phyloP scores from a whole-genome alignment of 257 asterid genomes.

The Verbascum thapsus region DNA sequence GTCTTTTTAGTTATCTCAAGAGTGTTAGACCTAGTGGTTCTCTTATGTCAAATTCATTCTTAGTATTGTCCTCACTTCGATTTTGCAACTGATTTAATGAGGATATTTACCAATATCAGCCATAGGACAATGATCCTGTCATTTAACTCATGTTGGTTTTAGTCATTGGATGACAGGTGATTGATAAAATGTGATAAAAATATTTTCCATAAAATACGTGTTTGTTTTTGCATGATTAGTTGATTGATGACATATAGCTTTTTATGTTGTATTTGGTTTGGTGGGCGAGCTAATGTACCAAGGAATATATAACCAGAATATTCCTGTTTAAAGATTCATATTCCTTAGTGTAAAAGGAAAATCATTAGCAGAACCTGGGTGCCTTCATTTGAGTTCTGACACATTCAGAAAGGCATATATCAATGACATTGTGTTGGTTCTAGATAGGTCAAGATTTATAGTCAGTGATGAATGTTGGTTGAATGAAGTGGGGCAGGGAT shows the following conservation, averaged over 20 bases:
- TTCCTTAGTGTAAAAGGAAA: background rate
- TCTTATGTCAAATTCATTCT: background rate
- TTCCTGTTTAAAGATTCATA: too few species aligned
- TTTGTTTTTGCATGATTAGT: too few species aligned
- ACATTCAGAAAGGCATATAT: background rate
- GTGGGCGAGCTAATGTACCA: too few species aligned
- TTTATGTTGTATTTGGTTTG: too few species aligned
- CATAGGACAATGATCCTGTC: background rate
- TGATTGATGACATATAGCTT: too few species aligned
- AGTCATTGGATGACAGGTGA: too few species aligned
- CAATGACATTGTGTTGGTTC: background rate
- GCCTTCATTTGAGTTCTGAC: background rate
- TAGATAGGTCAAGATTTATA: background rate
- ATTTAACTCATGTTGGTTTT: background rate
- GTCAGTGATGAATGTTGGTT: slow-evolving; percentile 5
- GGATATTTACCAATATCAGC: slow-evolving; percentile 16
- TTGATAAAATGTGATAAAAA: too few species aligned
- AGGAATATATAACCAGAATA: too few species aligned
- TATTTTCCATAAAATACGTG: too few species aligned
- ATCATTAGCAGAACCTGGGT: background rate
- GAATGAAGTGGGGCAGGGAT: background rate
- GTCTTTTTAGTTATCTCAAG: slow-evolving; percentile 6
- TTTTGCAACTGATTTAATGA: background rate
- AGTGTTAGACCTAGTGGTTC: background rate
- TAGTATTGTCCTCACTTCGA: background rate